Evolutionary conservation across 305 asterid species (phyloP).

Genomic region (Solanum chacoense): DNA sequence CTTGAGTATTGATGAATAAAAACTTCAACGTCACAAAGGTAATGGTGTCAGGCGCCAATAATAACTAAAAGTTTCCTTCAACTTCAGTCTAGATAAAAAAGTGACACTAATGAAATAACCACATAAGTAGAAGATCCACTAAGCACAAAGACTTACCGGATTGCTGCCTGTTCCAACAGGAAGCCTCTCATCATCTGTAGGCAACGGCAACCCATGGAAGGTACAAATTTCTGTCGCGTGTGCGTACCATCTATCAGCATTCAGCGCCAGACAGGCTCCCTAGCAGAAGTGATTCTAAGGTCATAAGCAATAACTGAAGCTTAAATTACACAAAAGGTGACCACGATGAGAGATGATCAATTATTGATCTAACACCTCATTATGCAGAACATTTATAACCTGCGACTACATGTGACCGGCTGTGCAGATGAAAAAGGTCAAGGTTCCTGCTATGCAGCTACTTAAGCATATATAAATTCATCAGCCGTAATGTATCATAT

Average conservation of each 20-base stretch:
- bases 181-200: constrained; percentile 70
- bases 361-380: neutral
- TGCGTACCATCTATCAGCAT: constrained; percentile 77
- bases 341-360: neutral
- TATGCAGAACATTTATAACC: neutral
- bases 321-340: constrained; percentile 9
- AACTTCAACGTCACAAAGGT: neutral
- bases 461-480: neutral
- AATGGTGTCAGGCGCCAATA: neutral
- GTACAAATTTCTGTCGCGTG: constrained; percentile 55
- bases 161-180: constrained; percentile 99
- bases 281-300: constrained; percentile 14
- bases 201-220: constrained; percentile 57
- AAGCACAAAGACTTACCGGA: constrained; percentile 61
- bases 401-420: neutral
- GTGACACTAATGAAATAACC: neutral
- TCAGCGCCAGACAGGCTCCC: constrained; percentile 92
- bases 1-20: neutral
- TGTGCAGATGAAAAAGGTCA: neutral
- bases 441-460: neutral
- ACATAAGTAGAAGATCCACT: neutral
- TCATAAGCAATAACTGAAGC: constrained; percentile 13
- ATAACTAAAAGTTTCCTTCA: neutral
- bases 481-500: neutral
- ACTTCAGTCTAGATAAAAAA: neutral